phyloP scores from a whole-genome alignment of 495 filamentous ascomycete species.

The Hypoxylon cercidicola region DNA sequence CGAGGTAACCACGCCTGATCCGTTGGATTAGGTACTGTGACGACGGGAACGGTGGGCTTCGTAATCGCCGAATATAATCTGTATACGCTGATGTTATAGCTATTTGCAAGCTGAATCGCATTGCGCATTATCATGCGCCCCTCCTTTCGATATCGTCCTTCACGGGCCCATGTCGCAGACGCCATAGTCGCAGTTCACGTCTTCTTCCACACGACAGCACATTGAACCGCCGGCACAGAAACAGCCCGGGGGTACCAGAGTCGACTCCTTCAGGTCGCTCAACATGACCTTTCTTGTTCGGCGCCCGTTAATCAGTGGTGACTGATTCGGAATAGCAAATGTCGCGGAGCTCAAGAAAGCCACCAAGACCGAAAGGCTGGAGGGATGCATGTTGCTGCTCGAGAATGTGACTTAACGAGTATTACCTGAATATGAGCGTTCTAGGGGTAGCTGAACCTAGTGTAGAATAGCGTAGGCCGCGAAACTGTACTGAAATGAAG shows the following conservation, averaged over 20 bases:
- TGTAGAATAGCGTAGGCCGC: background rate
- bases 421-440: background rate
- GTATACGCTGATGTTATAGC: background rate
- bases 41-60: no score
- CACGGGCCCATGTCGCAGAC: conserved; percentile 16
- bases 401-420: background rate
- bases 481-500: background rate
- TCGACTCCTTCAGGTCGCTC: conserved; percentile 3
- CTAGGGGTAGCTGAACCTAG: background rate
- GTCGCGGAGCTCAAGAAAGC: background rate
- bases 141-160: background rate
- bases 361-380: background rate
- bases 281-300: conserved; percentile 3
- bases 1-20: no score
- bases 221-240: conserved; percentile 35
- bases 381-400: background rate
- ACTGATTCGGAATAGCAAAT: conserved; percentile 34
- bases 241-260: conserved; percentile 8
- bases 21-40: no score
- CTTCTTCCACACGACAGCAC: conserved; percentile 27
- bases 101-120: background rate
- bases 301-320: background rate
- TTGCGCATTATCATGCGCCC: background rate
- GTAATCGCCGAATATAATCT: no score
- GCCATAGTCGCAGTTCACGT: conserved; percentile 26